Base-by-base conservation (phyloP, 2,329 filamentous ascomycete genomes). In the Davidsoniella neocaledoniae region DNA sequence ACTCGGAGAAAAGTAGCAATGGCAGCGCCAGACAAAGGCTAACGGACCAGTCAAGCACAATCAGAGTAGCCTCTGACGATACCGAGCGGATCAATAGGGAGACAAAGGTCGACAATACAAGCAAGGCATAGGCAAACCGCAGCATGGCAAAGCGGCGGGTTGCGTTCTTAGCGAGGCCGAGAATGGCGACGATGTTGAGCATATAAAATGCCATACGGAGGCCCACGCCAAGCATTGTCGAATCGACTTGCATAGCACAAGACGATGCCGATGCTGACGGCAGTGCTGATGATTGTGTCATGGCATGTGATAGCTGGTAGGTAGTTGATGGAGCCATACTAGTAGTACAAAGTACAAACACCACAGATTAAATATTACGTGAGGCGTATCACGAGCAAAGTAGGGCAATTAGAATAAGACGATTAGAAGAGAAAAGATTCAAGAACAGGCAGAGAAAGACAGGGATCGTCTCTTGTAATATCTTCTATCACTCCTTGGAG, bases 191-290 rank as follows among this genome's bases (percentile, higher is more conserved):
- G 10, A 19, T n/a, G 10, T 41, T 17, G 12, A 48, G 21, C 4
- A 48, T 19, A 37, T 48, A 48, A 8, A 48, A 21, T n/a, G 46
- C 19, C 16, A 48, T 10, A n/a, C 46, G 46, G 14, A 48, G 12
- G 12, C 46, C 46, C 12, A 38, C 36, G 10, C 33, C 33, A 9
- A 43, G 14, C 21, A 43, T 26, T 9, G 42, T 23, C 9, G 42
- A 29, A 29, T 29, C 26, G 26, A 29, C 26, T 8, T 10, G 26
- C 7, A 29, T 5, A 10, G 7, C 26, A 5, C 26, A 29, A 5
- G 26, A 8, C 26, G 26, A 29, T 29, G 26, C 26, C 2, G 26
- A 10, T 10, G 26, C 10, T 9, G 26, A 29, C 10, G 26, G 10
- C 2, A 29, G 26, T 8, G 26, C 10, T 10, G 26, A 29, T 29